phyloP scores from a whole-genome alignment of 1,284 basidiomycete species.

The Amylostereum chailletii region DNA sequence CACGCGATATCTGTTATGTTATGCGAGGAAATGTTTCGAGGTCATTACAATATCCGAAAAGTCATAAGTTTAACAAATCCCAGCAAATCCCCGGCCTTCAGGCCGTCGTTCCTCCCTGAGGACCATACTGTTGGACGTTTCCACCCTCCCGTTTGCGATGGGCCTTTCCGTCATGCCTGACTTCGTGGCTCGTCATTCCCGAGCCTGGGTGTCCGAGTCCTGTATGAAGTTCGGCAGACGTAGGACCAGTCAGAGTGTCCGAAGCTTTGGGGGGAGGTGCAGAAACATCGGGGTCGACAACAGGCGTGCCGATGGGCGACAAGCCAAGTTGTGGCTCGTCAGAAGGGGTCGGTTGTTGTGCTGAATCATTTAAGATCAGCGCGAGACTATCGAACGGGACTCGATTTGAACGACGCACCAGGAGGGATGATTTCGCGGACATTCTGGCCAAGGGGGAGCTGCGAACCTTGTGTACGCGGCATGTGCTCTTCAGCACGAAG shows the following conservation, averaged over 20 bases:
- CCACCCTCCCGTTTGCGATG: conserved; percentile 20
- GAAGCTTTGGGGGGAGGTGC: neutral
- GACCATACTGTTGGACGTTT: neutral
- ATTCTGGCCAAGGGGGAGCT: conserved; percentile 1
- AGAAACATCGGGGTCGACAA: neutral
- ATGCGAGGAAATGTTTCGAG: too few relatives aligned
- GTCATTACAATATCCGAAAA: too few relatives aligned
- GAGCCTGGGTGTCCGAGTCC: conserved; percentile 22
- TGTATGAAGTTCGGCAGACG: conserved; percentile 24
- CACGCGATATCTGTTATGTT: too few relatives aligned
- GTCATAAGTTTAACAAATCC: too few relatives aligned
- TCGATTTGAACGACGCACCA: neutral
- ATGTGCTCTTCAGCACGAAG: neutral
- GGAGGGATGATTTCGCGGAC: neutral
- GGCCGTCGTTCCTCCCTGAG: neutral
- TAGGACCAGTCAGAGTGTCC: conserved; percentile 16
- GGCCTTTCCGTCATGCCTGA: conserved; percentile 22
- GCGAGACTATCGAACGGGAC: too few relatives aligned
- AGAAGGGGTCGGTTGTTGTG: neutral
- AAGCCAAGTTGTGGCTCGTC: neutral
- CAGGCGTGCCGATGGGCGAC: neutral
- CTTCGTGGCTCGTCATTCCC: conserved; percentile 23
- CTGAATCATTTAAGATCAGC: neutral
- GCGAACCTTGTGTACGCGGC: neutral
- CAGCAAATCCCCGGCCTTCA: too few relatives aligned